Percentiles rank a stretch among this genome's conserved stretches.
These are phyloP conservation scores for Tribonema minus DNA, from an alignment of 108 stramenopile genomes.

Conservation along the genomic window DNA sequence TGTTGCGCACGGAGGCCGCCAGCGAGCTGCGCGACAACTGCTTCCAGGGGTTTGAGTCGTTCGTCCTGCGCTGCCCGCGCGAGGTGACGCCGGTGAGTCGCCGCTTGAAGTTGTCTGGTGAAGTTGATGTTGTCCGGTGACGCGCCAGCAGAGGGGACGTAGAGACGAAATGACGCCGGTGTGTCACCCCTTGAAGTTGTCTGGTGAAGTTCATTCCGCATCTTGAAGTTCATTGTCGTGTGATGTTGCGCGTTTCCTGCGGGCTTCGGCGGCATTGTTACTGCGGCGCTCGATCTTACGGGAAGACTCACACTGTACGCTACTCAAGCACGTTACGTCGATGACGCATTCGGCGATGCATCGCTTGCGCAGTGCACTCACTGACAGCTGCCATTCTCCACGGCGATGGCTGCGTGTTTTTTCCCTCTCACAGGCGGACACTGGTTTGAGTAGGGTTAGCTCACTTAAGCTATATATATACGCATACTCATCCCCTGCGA, in stretches of 20 bases:
- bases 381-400: too few species aligned
- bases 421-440: too few species aligned
- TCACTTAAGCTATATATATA: too few species aligned
- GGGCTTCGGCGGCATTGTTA: background rate
- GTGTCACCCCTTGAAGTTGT: background rate
- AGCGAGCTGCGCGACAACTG: slow-evolving; percentile 93
- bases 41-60: slow-evolving; percentile 85
- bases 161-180: background rate
- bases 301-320: too few species aligned
- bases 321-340: background rate
- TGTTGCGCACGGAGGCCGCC: slow-evolving; percentile 53
- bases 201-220: too few species aligned
- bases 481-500: too few species aligned
- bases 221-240: too few species aligned
- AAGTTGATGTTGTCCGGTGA: background rate
- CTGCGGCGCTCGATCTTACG: too few species aligned
- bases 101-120: background rate
- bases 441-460: too few species aligned
- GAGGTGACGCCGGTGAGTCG: slow-evolving; percentile 71
- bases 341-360: background rate
- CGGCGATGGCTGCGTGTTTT: too few species aligned
- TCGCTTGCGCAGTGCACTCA: background rate
- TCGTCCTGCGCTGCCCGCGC: slow-evolving; percentile 82
- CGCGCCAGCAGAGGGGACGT: background rate
- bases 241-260: too few species aligned